These are phyloP conservation scores for Leccinum solheimii DNA, from an alignment of 1,284 basidiomycete genomes.

Conservation along the genomic window DNA sequence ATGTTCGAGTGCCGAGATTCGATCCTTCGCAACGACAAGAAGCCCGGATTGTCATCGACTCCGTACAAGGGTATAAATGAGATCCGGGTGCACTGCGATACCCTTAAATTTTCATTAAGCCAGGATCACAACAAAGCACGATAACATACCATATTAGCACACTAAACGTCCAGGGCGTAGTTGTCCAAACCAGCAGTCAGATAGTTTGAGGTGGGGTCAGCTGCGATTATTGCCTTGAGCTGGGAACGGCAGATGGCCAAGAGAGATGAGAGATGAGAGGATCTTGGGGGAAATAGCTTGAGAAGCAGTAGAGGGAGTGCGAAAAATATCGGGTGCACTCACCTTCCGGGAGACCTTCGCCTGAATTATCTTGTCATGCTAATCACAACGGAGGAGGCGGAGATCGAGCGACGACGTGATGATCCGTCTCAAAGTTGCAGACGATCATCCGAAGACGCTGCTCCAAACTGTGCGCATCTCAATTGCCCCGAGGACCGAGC, in stretches of 20 bases:
- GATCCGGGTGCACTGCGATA: constrained; percentile 77
- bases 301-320: too few relatives aligned
- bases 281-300: too few relatives aligned
- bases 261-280: too few relatives aligned
- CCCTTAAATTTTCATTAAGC: constrained; percentile 52
- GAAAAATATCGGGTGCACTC: too few relatives aligned
- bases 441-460: constrained; percentile 8
- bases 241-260: too few relatives aligned
- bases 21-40: constrained; percentile 72
- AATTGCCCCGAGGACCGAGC: constrained; percentile 10
- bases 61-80: constrained; percentile 68
- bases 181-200: constrained; percentile 90
- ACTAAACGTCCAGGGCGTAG: constrained; percentile 96
- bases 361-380: too few relatives aligned
- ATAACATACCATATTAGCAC: constrained; percentile 80
- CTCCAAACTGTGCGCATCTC: constrained; percentile 7
- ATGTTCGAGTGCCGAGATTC: constrained; percentile 53
- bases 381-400: background rate
- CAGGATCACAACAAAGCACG: constrained; percentile 2
- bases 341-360: too few relatives aligned
- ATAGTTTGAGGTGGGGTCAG: too few relatives aligned
- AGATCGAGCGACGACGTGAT: constrained; percentile 5
- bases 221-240: too few relatives aligned
- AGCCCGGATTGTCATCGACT: constrained; percentile 38
- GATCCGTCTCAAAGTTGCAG: constrained; percentile 13